A percentile compares a stretch with the other conserved stretches of the same genome.
Evolutionary conservation across 768 basidiomycete species (phyloP).

Genomic region (Lenzites betulinus): DNA sequence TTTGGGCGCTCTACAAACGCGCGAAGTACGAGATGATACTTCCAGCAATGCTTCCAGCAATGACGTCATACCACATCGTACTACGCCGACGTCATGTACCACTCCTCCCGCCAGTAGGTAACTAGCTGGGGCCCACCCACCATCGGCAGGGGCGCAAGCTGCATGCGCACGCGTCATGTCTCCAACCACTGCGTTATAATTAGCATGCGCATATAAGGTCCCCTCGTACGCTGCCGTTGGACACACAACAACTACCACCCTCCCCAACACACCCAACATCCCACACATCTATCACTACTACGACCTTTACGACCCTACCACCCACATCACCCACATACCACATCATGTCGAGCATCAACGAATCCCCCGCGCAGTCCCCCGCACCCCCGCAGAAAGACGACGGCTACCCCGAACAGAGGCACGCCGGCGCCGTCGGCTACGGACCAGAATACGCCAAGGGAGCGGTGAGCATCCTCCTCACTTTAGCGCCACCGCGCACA

Average conservation of each 20-base stretch:
- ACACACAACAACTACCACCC: too few species aligned
- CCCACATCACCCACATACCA: neutral
- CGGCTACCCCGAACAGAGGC: slow-evolving; percentile 41
- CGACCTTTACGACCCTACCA: neutral
- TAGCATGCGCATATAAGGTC: neutral
- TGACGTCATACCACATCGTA: slow-evolving; percentile 8
- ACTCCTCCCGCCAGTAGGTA: too few species aligned
- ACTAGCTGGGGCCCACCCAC: too few species aligned
- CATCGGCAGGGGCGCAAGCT: neutral
- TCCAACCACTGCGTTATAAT: slow-evolving; percentile 6
- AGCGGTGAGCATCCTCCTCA: slow-evolving; percentile 28
- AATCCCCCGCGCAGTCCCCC: slow-evolving; percentile 7
- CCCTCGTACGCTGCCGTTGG: too few species aligned
- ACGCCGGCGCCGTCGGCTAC: slow-evolving; percentile 45
- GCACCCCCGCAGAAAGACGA: slow-evolving; percentile 12
- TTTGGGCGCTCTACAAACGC: too few species aligned
- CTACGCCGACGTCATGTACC: slow-evolving; percentile 10
- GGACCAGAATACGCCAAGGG: slow-evolving; percentile 39
- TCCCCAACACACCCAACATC: neutral
- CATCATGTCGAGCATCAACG: slow-evolving; percentile 8
- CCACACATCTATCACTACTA: neutral
- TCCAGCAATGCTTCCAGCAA: neutral
- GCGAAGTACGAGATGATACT: too few species aligned
- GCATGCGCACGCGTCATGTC: slow-evolving; percentile 9
- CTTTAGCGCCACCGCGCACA: too few species aligned